Base-by-base conservation (phyloP, 805 yeast species). In the Candida ipomoeae region DNA sequence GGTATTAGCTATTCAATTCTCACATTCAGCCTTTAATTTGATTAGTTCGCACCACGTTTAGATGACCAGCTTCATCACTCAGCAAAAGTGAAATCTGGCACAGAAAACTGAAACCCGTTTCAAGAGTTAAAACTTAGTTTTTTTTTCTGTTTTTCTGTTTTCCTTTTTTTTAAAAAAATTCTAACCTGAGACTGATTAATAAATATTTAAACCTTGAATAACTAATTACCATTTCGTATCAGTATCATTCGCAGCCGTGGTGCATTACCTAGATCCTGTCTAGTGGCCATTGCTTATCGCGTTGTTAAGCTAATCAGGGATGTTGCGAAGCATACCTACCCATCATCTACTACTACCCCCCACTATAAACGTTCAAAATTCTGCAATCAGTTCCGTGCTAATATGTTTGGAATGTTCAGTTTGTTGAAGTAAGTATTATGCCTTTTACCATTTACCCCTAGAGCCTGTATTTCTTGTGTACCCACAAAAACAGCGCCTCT, bases 381-480 rank as follows among this genome's bases (percentile, higher is more conserved):
- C 3, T 31, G 17, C 45, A 20, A n/a, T 33, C 15, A 8, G n/a
- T 20, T 40, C 26, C 31, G 18, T 23, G 23, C 40, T 17, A 44
- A 11, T 18, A 50, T 50, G 53, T 43, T 50, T 15, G 53, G 51
- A 34, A 17, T 48, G 2, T 33, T 48, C 18, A 17, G 42, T 14
- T 21, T 44, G 26, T 39, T 51, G 34, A 48, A 44, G 52, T 48
- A 51, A 18, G 52, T 48, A 8, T 21, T n/a, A 2, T 15, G 6
- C 20, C 20, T 14, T 8, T 20, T 5, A 3, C 11, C 10, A 35
- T 13, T 21, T n/a, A 3, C 20, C 29, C 11, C n/a, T 17, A 21
- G 14, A 11, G n/a, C 11, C 23, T 23, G 23, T 46, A 6, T 39
- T 15, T 15, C 32, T 39, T 39, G 23, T 42, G 45, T 42, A 35